phyloP scores from a whole-genome alignment of 2,329 filamentous ascomycete genomes.

The Botrytis porri region DNA sequence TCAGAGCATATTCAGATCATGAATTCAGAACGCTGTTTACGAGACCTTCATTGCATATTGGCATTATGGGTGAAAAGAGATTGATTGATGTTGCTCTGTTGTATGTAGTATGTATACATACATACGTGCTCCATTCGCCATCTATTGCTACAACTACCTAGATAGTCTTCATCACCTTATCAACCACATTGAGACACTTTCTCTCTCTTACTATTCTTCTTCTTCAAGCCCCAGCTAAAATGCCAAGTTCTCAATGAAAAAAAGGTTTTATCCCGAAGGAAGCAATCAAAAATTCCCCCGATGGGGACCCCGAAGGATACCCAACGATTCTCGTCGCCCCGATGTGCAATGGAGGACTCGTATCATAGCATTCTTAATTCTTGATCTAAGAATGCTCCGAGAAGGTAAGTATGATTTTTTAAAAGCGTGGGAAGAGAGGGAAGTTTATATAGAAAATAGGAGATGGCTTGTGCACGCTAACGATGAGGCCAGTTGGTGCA shows the following conservation, averaged over 20 bases:
- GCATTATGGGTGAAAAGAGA: background rate
- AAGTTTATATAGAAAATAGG: background rate
- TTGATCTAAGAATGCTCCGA: constrained; percentile 35
- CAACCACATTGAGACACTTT: background rate
- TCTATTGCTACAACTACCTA: too few relatives aligned
- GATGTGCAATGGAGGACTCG: constrained; percentile 57
- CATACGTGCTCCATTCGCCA: background rate
- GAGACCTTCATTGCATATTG: background rate
- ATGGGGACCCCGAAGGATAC: constrained; percentile 39
- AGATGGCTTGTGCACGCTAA: background rate
- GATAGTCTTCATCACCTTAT: too few relatives aligned
- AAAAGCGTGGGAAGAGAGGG: constrained; percentile 23
- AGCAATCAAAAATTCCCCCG: constrained; percentile 41
- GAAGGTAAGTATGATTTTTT: constrained; percentile 41
- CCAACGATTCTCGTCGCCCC: constrained; percentile 46
- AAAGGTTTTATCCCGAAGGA: constrained; percentile 16
- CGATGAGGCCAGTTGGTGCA: background rate
- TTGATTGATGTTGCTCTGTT: background rate
- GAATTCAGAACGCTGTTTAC: background rate
- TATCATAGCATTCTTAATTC: constrained; percentile 32
- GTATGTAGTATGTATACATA: too few relatives aligned
- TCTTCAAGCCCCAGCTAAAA: constrained; percentile 40
- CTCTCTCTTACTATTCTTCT: constrained; percentile 32
- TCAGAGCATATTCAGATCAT: background rate
- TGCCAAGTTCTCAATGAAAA: constrained; percentile 42